phyloP scores from a whole-genome alignment of 176 grass and related monocot genomes.

The Musa troglodytarum region DNA sequence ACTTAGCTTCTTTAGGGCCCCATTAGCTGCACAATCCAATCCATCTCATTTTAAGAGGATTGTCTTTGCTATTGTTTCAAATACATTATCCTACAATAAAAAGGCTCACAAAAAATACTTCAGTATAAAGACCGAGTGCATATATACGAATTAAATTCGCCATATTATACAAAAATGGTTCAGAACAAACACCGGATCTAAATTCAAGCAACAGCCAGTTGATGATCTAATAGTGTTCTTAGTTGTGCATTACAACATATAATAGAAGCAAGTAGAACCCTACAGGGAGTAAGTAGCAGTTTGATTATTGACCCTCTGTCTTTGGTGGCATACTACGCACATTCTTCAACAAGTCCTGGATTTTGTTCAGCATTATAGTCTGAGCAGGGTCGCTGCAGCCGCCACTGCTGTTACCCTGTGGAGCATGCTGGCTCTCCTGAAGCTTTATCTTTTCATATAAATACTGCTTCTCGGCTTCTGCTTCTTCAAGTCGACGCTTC shows the following conservation, averaged over 20 bases:
- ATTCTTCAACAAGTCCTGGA: conserved; percentile 81
- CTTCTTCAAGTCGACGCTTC: conserved; percentile 72
- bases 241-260: not conserved
- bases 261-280: not conserved
- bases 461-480: conserved; percentile 78
- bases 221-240: not conserved
- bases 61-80: too few species aligned
- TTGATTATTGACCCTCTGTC: conserved; percentile 41
- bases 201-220: not conserved
- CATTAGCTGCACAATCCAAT: too few species aligned
- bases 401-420: not conserved
- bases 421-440: conserved; percentile 33
- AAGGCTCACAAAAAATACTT: too few species aligned
- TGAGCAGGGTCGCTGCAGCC: conserved; percentile 23
- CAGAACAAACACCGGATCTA: not conserved
- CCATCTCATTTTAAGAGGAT: too few species aligned
- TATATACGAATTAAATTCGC: too few species aligned
- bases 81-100: too few species aligned
- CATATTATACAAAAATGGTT: not conserved
- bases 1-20: too few species aligned
- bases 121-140: too few species aligned
- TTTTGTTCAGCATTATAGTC: conserved; percentile 68
- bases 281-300: conserved; percentile 8
- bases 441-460: conserved; percentile 81
- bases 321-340: conserved; percentile 38